These are phyloP conservation scores for Flaveria robusta DNA, from an alignment of 129 eudicot species.

Conservation along the genomic window DNA sequence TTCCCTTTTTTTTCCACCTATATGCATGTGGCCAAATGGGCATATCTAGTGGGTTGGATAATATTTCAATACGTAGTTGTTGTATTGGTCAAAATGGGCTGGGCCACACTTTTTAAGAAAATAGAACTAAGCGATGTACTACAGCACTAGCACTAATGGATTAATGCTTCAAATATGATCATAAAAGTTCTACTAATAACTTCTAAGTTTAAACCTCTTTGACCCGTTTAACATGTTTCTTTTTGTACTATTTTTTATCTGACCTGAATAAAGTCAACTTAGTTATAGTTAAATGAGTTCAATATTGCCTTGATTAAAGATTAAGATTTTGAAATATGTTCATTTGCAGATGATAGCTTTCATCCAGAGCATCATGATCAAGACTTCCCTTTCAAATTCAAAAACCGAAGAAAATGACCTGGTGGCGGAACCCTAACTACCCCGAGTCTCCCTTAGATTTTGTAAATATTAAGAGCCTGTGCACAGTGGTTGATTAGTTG, in stretches of 20 bases:
- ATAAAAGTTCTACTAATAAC: no score
- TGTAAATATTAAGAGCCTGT: not conserved
- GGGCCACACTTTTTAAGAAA: not conserved
- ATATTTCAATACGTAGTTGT: not conserved
- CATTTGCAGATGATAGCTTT: constrained; percentile 64
- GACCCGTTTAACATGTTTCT: no score
- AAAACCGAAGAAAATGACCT: constrained; percentile 6
- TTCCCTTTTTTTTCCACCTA: no score
- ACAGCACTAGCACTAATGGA: no score
- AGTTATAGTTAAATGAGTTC: no score
- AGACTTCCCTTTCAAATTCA: constrained; percentile 30
- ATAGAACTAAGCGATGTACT: not conserved
- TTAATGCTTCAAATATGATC: no score
- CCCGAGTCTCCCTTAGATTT: not conserved
- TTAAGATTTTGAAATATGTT: not conserved
- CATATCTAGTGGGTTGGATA: not conserved
- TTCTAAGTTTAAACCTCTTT: not conserved
- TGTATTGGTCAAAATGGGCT: not conserved
- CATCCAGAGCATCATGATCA: constrained; percentile 52
- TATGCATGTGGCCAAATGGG: not conserved
- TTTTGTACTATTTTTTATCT: not conserved
- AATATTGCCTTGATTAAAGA: no score
- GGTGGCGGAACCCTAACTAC: constrained; percentile 30
- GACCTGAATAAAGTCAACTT: not conserved
- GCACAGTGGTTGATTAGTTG: not conserved